Conservation (phyloP, 1,284 basidiomycete species). For the Cronartium ribicola region DNA sequence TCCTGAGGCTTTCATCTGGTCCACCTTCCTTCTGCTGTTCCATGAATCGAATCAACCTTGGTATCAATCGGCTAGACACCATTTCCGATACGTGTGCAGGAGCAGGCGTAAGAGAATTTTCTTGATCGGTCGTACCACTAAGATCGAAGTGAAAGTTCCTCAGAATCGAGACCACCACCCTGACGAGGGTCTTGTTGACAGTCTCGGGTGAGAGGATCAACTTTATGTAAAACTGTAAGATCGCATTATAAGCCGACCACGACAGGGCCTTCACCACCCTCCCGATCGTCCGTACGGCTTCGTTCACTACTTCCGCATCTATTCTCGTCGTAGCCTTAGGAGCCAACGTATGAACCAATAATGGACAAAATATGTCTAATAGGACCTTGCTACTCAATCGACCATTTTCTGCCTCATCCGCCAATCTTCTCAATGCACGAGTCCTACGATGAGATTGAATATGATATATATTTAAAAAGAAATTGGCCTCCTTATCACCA, state of each 20-base stretch:
- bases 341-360: conserved; percentile 75
- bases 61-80: conserved; percentile 60
- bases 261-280: conserved; percentile 67
- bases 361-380: conserved; percentile 77
- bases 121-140: conserved; percentile 44
- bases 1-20: conserved; percentile 71
- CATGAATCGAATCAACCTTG: conserved; percentile 49
- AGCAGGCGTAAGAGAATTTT: conserved; percentile 57
- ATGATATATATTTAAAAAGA: conserved; percentile 95
- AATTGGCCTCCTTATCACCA: conserved; percentile 90
- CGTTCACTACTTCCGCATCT: conserved; percentile 87
- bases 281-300: conserved; percentile 75
- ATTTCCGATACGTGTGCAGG: conserved; percentile 69
- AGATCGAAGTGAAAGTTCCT: conserved; percentile 82
- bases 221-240: conserved; percentile 78
- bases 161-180: conserved; percentile 76
- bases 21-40: conserved; percentile 66
- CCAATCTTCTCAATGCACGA: conserved; percentile 78
- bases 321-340: conserved; percentile 61
- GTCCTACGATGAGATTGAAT: conserved; percentile 87
- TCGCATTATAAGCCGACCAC: conserved; percentile 79
- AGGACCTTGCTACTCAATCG: conserved; percentile 69
- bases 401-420: conserved; percentile 71
- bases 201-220: conserved; percentile 65
- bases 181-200: conserved; percentile 67